A percentile compares a stretch with the other conserved stretches of the same genome.
These are phyloP conservation scores for Mycena venus DNA, from an alignment of 768 basidiomycete genomes.

Conservation along the genomic window DNA sequence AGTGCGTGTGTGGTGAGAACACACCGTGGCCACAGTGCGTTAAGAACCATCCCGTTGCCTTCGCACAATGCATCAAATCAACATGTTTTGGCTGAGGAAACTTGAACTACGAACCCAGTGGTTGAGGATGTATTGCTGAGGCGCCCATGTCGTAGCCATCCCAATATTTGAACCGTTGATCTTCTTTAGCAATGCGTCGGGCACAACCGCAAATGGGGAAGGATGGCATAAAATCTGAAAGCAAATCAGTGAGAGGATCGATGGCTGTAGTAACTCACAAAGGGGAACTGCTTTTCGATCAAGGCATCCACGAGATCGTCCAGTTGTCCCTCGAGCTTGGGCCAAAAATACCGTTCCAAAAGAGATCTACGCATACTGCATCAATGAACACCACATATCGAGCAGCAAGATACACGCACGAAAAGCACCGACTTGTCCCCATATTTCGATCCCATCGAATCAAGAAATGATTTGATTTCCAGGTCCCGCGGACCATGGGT, in stretches of 20 bases:
- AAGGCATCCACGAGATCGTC: background rate
- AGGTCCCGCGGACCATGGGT: background rate
- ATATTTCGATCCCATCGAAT: background rate
- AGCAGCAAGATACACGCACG: background rate
- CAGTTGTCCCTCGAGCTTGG: background rate
- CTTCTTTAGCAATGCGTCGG: background rate
- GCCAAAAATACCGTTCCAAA: conserved; percentile 12
- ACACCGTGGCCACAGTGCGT: conserved; percentile 16
- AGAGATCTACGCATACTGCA: background rate
- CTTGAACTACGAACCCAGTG: conserved; percentile 7
- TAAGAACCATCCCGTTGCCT: conserved; percentile 19
- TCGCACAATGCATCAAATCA: too few relatives aligned
- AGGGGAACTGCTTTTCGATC: conserved; percentile 1
- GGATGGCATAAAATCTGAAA: conserved; percentile 1
- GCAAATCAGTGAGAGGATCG: background rate
- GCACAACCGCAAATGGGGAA: background rate
- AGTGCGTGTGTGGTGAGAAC: too few relatives aligned
- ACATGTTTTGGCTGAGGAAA: background rate
- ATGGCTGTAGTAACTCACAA: background rate
- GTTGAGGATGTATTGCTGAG: conserved; percentile 7
- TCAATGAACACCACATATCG: background rate
- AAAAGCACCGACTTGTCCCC: conserved; percentile 10
- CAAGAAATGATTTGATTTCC: background rate
- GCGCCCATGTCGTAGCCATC: background rate
- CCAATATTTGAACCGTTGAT: background rate